phyloP scores from a whole-genome alignment of 225 moss, liverwort and hornwort genomes.

The Bryum argenteum region DNA sequence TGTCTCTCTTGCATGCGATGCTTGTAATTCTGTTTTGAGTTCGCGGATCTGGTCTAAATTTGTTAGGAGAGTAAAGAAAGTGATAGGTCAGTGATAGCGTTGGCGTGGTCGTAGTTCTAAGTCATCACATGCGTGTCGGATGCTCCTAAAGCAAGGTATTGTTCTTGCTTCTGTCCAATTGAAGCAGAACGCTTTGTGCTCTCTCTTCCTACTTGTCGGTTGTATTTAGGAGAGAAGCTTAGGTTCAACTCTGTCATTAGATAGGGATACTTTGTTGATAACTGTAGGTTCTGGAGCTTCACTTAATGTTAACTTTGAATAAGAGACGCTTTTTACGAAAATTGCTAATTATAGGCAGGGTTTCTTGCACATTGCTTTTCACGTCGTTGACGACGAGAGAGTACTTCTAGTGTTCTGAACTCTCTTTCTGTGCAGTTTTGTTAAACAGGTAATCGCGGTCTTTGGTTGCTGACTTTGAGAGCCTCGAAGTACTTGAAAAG shows the following conservation, averaged over 20 bases:
- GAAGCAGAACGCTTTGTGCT: constrained; percentile 4
- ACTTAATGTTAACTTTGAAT: constrained; percentile 1
- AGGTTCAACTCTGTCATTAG: constrained; percentile 24
- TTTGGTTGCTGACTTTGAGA: constrained; percentile 22
- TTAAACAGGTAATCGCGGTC: constrained; percentile 28
- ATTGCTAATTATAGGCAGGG: not conserved
- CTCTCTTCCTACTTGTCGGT: constrained; percentile 12
- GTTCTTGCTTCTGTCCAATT: constrained; percentile 30
- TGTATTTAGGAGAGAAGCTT: constrained; percentile 18
- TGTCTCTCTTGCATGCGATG: constrained; percentile 11
- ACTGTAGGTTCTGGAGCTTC: constrained; percentile 5
- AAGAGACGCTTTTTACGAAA: constrained; percentile 1
- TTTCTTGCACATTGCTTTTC: constrained; percentile 14
- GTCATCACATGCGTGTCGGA: constrained; percentile 25
- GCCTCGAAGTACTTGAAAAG: constrained; percentile 8
- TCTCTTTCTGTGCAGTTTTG: constrained; percentile 38
- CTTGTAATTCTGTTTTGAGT: constrained; percentile 18
- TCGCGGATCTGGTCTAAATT: constrained; percentile 17
- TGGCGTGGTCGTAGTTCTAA: not conserved
- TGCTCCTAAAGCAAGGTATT: constrained; percentile 28
- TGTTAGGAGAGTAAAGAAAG: not conserved
- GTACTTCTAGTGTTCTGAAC: constrained; percentile 2
- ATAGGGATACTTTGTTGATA: constrained; percentile 16
- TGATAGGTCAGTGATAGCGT: constrained; percentile 2
- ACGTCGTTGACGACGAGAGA: not conserved